phyloP scores from a whole-genome alignment of 202 grass and related monocot genomes.

The Saccharum hybrid region DNA sequence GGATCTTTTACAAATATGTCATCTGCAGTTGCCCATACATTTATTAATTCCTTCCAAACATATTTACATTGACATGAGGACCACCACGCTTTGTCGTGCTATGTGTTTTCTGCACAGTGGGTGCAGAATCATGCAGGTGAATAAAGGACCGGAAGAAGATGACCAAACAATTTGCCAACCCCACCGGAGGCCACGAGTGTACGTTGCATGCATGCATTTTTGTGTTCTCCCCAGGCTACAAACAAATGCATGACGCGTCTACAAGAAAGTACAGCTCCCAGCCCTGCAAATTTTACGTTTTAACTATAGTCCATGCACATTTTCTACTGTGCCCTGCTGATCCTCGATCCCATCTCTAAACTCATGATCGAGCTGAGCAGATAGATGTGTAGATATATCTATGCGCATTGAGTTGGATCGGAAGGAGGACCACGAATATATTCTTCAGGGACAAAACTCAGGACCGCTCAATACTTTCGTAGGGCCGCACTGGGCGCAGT shows the following conservation, averaged over 20 bases:
- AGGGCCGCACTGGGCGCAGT: slow-evolving; percentile 31
- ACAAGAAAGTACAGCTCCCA: slow-evolving; percentile 41
- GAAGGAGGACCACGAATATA: slow-evolving; percentile 49
- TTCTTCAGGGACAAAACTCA: slow-evolving; percentile 36
- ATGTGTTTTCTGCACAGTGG: background rate
- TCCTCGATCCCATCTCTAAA: background rate
- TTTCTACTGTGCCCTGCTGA: slow-evolving; percentile 19
- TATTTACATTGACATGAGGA: slow-evolving; percentile 2
- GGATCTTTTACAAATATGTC: slow-evolving; percentile 1
- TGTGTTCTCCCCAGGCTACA: background rate
- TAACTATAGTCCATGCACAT: slow-evolving; percentile 5
- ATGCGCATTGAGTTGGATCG: background rate
- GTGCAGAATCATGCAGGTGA: background rate
- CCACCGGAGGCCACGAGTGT: background rate
- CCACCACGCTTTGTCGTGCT: background rate
- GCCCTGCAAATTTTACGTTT: slow-evolving; percentile 35
- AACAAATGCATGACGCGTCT: slow-evolving; percentile 3
- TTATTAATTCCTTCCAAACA: background rate
- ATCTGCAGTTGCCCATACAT: background rate
- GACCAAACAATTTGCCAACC: background rate
- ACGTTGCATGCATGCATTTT: background rate
- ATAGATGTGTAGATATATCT: background rate
- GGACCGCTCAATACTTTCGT: slow-evolving; percentile 29
- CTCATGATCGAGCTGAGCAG: background rate
- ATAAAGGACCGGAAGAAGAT: background rate